Base-by-base conservation (phyloP, 2,329 filamentous ascomycete species). In the Fusarium goolgardi region DNA sequence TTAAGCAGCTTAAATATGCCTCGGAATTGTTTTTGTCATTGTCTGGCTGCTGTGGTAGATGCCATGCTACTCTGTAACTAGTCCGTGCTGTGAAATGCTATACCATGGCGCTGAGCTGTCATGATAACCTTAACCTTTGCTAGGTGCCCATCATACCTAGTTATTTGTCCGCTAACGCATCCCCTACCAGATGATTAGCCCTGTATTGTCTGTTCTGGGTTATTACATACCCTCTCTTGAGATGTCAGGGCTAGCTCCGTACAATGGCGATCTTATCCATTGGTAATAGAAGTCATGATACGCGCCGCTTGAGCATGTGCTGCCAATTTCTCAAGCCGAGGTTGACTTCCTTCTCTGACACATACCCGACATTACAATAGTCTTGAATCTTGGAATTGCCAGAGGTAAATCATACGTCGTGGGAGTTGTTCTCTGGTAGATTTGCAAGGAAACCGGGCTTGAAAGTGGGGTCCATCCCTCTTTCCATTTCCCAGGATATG, bases 361-460 rank as follows among this genome's bases (percentile, higher is more conserved):
- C 27, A 21, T 8, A 31, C 21, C 12, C 20, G 16, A 31, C n/a
- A 49, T 20, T 50, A 8, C 41, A 50, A 44, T 10, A 51, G 41
- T n/a, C 35, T 54, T 59, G 47, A 44, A 29, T 52, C 37, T 63
- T 54, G 64, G 55, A 59, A 64, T 56, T 57, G 46, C 39, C 34
- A 68, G 34, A 44, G 39, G 23, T 50, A 62, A 47, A 63, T 73
- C 65, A 56, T 72, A 73, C 71, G 71, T 73, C 57, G 59, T 62
- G 12, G 46, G 16, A 52, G 49, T 56, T 57, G 60, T 59, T 52
- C 54, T 57, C 47, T 73, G 63, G 68, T 56, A 62, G 63, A 51
- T 55, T 59, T 47, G 59, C 63, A 70, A 45, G 39, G 39, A 65
- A 67, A 68, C 54, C 46, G 63, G 56, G 52, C 71, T 73, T 67